Conservation (phyloP, 2,329 filamentous ascomycete genomes). For the Pseudovirgaria hyperparasitica region DNA sequence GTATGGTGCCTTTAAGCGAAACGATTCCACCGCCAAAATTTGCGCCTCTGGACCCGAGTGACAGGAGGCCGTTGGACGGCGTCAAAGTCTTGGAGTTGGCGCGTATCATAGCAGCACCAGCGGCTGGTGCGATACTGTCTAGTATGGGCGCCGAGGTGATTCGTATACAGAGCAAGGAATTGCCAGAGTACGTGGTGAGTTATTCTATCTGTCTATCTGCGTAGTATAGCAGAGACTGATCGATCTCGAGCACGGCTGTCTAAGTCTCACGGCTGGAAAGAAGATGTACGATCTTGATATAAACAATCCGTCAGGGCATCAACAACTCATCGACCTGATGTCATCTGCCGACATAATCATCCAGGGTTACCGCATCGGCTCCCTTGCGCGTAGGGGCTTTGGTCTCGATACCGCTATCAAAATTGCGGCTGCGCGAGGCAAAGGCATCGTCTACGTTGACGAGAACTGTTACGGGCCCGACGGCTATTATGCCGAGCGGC, state of each 20-base stretch:
- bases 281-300: constrained; percentile 32
- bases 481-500: constrained; percentile 31
- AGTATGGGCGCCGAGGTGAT: constrained; percentile 31
- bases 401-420: constrained; percentile 28
- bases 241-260: constrained; percentile 21
- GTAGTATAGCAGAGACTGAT: no score
- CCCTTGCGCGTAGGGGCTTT: constrained; percentile 30
- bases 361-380: constrained; percentile 37
- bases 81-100: constrained; percentile 23
- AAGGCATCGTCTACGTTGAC: constrained; percentile 35
- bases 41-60: constrained; percentile 16
- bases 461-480: constrained; percentile 41
- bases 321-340: constrained; percentile 26
- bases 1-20: no score
- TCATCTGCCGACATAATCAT: constrained; percentile 38
- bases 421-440: constrained; percentile 26
- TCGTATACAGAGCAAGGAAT: constrained; percentile 24
- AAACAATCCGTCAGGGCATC: constrained; percentile 22
- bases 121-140: constrained; percentile 23
- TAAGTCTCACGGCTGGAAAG: constrained; percentile 31
- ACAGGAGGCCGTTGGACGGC: constrained; percentile 28
- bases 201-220: no score
- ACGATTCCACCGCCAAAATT: constrained; percentile 21
- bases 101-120: constrained; percentile 29
- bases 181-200: no score